Evolutionary conservation across 2,329 filamentous ascomycete genomes (phyloP), one percentile per base, ranked within the genome.

Genomic region (Colletotrichum lentis): DNA sequence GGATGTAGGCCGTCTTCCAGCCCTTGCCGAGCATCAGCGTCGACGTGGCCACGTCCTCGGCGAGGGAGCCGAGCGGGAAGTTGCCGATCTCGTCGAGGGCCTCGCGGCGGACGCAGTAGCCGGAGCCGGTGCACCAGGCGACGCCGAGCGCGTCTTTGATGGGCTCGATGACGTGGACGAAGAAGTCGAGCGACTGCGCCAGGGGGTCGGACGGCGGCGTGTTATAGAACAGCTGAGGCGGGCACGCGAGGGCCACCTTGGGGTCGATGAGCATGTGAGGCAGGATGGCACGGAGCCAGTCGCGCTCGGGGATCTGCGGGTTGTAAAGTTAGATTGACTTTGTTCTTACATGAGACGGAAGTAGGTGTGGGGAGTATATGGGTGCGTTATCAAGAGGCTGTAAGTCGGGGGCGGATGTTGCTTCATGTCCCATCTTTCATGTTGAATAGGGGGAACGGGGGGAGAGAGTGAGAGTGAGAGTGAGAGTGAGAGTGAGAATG

Each of bases 61-160:
- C 84, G 8, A 90, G 77, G 5, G 85, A 88, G 16, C 83, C 86
- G 1, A 85, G 81, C 0, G 87, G 88, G 70, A 88, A 90, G 71
- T 87, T 86, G 71, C 86, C 88, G 68, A 90, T 88, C 22, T 85
- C 80, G 20, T 87, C 84, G 4, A 90, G 78, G 6, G 88, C 88
- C 61, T 82, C 77, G n/a, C 87, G 85, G 3, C 87, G 85, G 35
- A 84, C 82, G 5, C 87, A 78, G 71, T 88, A 90, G 7, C 88
- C 88, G 5, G 87, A 89, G 5, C 88, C 88, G n/a, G 85, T 87
- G 72, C 86, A 89, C 83, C 86, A 88, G n/a, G 86, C 86, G 5
- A 86, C 84, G 57, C 84, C 81, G 52, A 83, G 76, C n/a, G 81
- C 73, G 66, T 83, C 81, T 77, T 83, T 83, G 76, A 83, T 82